phyloP scores from a whole-genome alignment of 1,139 yeast genomes.

The Suhomyces panamericanus region DNA sequence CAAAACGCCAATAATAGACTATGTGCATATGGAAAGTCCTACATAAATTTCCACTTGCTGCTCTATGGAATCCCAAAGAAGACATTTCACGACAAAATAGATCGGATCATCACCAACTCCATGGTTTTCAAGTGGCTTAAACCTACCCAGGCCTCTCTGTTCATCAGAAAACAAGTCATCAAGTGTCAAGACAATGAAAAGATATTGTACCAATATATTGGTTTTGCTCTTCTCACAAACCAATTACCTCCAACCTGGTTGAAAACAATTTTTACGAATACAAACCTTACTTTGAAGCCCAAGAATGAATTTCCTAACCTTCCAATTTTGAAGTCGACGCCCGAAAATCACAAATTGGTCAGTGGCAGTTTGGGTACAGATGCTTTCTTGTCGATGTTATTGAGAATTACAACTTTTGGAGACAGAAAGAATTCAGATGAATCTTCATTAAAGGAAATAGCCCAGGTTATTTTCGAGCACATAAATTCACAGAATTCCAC shows the following conservation, averaged over 20 bases:
- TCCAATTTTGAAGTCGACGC: neutral
- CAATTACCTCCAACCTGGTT: slow-evolving; percentile 14
- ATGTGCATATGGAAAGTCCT: slow-evolving; percentile 8
- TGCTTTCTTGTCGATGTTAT: slow-evolving; percentile 2
- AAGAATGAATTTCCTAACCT: slow-evolving; percentile 1
- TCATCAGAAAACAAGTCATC: slow-evolving; percentile 1
- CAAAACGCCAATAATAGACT: neutral
- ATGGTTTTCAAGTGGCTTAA: slow-evolving; percentile 4
- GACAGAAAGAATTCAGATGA: neutral
- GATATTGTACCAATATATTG: slow-evolving; percentile 14
- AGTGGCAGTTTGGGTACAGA: slow-evolving; percentile 5
- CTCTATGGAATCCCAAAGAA: slow-evolving; percentile 2
- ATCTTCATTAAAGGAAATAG: slow-evolving; percentile 2
- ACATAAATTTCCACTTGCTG: slow-evolving; percentile 6
- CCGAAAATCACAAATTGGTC: neutral
- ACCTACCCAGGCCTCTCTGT: neutral
- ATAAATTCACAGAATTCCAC: slow-evolving; percentile 3
- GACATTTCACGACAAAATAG: neutral
- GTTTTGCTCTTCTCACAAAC: slow-evolving; percentile 9
- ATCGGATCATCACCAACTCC: slow-evolving; percentile 2
- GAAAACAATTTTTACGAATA: neutral
- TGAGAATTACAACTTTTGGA: slow-evolving; percentile 1
- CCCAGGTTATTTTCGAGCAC: slow-evolving; percentile 5
- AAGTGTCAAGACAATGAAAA: slow-evolving; percentile 5
- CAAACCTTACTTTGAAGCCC: neutral